Base-by-base conservation (phyloP, 2,329 filamentous ascomycete species). In the Elsinoe fawcettii region DNA sequence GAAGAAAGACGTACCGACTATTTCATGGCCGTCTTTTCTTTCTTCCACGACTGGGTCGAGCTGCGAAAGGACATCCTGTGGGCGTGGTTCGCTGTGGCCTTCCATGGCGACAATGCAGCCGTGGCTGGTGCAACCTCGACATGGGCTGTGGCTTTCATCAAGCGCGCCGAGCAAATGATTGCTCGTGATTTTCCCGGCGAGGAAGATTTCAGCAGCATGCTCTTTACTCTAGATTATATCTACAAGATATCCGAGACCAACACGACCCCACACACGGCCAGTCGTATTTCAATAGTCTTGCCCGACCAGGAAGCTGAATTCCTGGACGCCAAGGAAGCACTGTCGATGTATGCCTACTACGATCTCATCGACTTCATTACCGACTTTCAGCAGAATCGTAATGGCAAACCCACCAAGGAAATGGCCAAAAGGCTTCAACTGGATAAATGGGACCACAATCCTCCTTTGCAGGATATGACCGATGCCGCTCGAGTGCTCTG, bases 1-100 rank as follows among this genome's bases (percentile, higher is more conserved):
- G 41, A 22, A 12, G 41, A 46, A 4, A 22, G 41, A 12, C 41
- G 41, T 25, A 46, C 41, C 9, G 41, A 46, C 8, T 46, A 46
- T 18, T 46, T 46, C 41, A 46, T 46, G 41, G 41, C 41, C 22
- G 23, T 46, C 41, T 46, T 46, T 9, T 46, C 41, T 27, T 46
- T 46, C 41, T 46, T 46, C 22, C 41, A 46, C 9, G 41, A 46
- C 12, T 46, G 41, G 41, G 41, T 46, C 9, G 25, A 46, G 11
- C 23, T 46, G 41, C 41, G 41, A 25, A 46, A 46, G 41, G 11
- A n/a, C 7, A 25, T 46, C 20, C 20, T 25, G 8, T 46, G 20
- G 41, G 23, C 20, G 12, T 46, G 41, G 41, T 46, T 20, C 9
- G 11, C 20, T 46, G 41, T 46, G 9, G 20, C 41, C 23, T 23